These are phyloP conservation scores for Persicaria tinctoria DNA, from an alignment of 148 eudicot genomes.

Conservation along the genomic window DNA sequence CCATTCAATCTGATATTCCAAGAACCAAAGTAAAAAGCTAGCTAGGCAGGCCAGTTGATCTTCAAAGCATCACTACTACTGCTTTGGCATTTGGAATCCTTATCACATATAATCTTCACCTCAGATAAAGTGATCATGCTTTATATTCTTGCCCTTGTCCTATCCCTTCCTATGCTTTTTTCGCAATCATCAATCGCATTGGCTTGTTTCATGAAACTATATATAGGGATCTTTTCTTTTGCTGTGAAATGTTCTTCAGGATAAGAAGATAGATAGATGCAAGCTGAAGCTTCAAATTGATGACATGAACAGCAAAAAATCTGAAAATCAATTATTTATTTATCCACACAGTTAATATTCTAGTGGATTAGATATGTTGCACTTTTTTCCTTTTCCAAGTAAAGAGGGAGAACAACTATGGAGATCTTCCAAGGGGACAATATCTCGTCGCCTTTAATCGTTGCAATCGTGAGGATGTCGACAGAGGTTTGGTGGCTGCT, in stretches of 20 bases:
- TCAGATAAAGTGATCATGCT: conserved; percentile 9
- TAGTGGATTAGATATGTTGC: conserved; percentile 3
- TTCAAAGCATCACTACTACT: background rate
- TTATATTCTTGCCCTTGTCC: background rate
- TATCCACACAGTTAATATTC: conserved; percentile 5
- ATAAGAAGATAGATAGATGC: conserved; percentile 10
- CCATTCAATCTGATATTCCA: conserved; percentile 10
- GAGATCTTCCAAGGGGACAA: conserved; percentile 10
- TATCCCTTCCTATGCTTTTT: background rate
- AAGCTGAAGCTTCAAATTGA: conserved; percentile 2
- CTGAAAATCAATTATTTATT: background rate
- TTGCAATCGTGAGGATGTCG: background rate
- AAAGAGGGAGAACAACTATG: conserved; percentile 8
- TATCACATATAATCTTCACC: conserved; percentile 11
- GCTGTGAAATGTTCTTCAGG: conserved; percentile 2
- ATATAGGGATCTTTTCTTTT: background rate
- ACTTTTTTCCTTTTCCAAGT: conserved; percentile 6
- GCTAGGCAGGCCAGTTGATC: background rate
- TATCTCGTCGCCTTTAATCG: conserved; percentile 5
- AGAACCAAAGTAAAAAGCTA: background rate
- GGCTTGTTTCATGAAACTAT: background rate
- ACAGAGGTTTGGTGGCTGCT: background rate
- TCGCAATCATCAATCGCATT: background rate
- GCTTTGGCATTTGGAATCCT: conserved; percentile 13
- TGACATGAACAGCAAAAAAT: background rate